phyloP scores from a whole-genome alignment of 2,329 filamentous ascomycete species.

The Exophiala sp. region DNA sequence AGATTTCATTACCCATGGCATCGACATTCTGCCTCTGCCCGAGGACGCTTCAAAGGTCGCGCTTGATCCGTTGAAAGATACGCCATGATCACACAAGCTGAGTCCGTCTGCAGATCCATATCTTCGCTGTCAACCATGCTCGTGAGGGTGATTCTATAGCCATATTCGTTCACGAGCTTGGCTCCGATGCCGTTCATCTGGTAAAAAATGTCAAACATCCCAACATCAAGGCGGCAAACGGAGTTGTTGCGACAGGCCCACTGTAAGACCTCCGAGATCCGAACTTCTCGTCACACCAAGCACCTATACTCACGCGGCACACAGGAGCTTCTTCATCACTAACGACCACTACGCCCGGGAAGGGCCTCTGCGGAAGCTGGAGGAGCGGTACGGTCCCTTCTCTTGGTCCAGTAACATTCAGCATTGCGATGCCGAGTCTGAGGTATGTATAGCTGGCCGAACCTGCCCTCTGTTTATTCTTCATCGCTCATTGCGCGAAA shows the following conservation, averaged over 20 bases:
- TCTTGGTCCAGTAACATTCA: slow-evolving; percentile 17
- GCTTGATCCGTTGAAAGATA: not conserved
- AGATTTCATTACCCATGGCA: slow-evolving; percentile 25
- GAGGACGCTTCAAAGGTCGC: slow-evolving; percentile 14
- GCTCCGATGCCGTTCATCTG: slow-evolving; percentile 17
- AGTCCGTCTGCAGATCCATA: slow-evolving; percentile 8
- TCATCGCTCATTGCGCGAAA: not conserved
- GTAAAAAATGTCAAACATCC: slow-evolving; percentile 22
- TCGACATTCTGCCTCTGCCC: slow-evolving; percentile 16
- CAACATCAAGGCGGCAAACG: slow-evolving; percentile 23
- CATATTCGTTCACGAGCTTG: slow-evolving; percentile 17
- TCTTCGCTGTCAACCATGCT: slow-evolving; percentile 24
- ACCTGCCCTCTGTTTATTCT: not conserved
- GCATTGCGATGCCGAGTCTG: slow-evolving; percentile 9
- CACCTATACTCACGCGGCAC: not conserved
- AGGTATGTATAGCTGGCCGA: slow-evolving; percentile 1
- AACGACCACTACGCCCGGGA: slow-evolving; percentile 18
- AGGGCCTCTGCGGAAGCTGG: slow-evolving; percentile 8
- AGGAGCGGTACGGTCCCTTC: slow-evolving; percentile 16
- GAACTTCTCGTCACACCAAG: too few species aligned
- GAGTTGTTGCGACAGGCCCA: slow-evolving; percentile 14
- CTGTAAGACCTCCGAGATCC: slow-evolving; percentile 2
- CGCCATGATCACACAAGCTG: not conserved
- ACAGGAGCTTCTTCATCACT: slow-evolving; percentile 17
- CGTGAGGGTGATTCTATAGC: slow-evolving; percentile 21